These are phyloP conservation scores for Cladosporium austrohemisphaericum DNA, from an alignment of 2,329 filamentous ascomycete genomes.

Conservation along the genomic window DNA sequence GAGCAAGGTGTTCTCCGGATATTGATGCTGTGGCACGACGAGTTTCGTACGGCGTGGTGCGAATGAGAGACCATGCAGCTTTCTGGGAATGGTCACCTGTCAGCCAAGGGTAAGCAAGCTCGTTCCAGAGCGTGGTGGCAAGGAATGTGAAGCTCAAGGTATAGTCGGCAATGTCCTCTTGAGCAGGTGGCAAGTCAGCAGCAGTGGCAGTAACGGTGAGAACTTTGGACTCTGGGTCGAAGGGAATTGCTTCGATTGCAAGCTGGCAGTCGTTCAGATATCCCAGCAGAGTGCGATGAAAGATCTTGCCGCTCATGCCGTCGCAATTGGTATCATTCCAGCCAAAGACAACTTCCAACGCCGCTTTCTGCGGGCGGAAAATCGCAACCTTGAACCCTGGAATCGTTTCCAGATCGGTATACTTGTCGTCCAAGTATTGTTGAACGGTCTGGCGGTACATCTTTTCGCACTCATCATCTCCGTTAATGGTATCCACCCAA, in stretches of 20 bases:
- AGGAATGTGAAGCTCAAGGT: background rate
- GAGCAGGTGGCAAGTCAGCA: background rate
- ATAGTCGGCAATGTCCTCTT: background rate
- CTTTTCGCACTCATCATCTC: background rate
- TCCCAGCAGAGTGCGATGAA: background rate
- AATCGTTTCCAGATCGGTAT: background rate
- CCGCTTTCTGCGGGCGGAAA: background rate
- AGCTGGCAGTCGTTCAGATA: background rate
- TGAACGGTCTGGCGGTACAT: background rate
- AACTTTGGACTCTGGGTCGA: background rate
- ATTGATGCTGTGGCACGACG: background rate
- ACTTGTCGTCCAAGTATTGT: background rate
- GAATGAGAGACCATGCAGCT: background rate
- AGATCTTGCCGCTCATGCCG: background rate
- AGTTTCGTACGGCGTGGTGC: background rate
- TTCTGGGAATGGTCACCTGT: background rate
- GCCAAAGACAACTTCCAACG: background rate
- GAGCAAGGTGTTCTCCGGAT: background rate
- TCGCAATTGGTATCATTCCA: background rate
- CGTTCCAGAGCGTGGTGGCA: background rate
- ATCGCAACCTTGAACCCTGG: background rate
- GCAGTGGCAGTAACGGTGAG: background rate
- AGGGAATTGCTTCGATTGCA: background rate
- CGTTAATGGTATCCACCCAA: background rate
- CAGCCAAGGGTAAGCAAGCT: background rate